Evolutionary conservation across 805 yeast species (phyloP).

Genomic region (Saccharomycopsis schoenii): DNA sequence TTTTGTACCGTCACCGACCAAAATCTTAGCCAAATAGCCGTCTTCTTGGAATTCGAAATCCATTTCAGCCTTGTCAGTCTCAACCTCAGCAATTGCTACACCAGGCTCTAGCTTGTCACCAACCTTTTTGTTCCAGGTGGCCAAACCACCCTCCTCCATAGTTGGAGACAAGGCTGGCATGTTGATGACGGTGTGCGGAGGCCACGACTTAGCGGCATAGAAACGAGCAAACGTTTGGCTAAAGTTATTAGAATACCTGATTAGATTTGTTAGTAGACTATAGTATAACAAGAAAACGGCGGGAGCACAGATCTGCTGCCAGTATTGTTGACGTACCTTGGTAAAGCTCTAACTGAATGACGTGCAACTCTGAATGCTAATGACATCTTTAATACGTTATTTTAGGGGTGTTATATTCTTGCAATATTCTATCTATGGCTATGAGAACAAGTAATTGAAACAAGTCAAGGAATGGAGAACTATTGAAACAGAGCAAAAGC

Average conservation of each 20-base stretch:
- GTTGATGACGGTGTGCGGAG: slow-evolving; percentile 77
- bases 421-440: background rate
- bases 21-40: slow-evolving; percentile 75
- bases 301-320: background rate
- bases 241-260: slow-evolving; percentile 5
- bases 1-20: slow-evolving; percentile 58
- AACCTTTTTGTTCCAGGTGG: slow-evolving; percentile 78
- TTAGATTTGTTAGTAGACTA: background rate
- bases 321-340: slow-evolving; percentile 7
- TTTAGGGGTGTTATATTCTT: too few species aligned
- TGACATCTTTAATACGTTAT: slow-evolving; percentile 8
- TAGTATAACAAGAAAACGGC: background rate
- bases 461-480: background rate
- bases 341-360: slow-evolving; percentile 13
- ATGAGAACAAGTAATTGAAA: background rate
- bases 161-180: slow-evolving; percentile 99
- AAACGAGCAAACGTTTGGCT: slow-evolving; percentile 15
- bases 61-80: slow-evolving; percentile 83
- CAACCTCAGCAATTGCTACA: slow-evolving; percentile 92
- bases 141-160: slow-evolving; percentile 92
- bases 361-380: slow-evolving; percentile 27
- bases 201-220: slow-evolving; percentile 54
- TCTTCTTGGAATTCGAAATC: slow-evolving; percentile 89
- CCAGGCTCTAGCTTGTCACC: slow-evolving; percentile 90
- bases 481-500: background rate